Evolutionary conservation across 345 rosid species (phyloP).

Genomic region (Arabis hirsuta): DNA sequence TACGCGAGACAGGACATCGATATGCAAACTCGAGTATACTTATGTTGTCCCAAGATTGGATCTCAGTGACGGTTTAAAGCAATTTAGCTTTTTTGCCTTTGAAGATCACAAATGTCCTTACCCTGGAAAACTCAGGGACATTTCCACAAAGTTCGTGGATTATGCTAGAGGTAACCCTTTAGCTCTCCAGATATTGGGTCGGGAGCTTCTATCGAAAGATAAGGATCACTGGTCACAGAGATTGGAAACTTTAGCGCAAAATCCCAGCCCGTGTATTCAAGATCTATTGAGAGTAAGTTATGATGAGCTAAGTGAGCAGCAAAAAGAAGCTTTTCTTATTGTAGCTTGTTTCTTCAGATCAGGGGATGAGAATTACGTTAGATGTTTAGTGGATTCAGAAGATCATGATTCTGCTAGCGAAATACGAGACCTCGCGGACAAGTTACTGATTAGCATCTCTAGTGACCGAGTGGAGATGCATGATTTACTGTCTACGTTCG

Average conservation of each 20-base stretch:
- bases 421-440: constrained; percentile 31
- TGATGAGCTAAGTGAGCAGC: constrained; percentile 30
- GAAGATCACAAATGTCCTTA: constrained; percentile 5
- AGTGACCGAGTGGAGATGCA: constrained; percentile 27
- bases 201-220: not conserved
- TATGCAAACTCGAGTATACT: not conserved
- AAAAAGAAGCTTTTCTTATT: constrained; percentile 39
- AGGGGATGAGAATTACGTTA: not conserved
- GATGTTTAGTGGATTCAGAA: constrained; percentile 11
- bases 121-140: not conserved
- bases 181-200: constrained; percentile 44
- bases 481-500: constrained; percentile 40
- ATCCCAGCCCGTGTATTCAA: constrained; percentile 19
- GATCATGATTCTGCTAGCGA: constrained; percentile 17
- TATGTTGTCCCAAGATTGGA: constrained; percentile 21
- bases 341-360: constrained; percentile 45
- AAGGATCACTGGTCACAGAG: constrained; percentile 32
- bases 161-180: constrained; percentile 44
- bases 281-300: constrained; percentile 34
- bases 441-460: constrained; percentile 25
- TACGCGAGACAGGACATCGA: constrained; percentile 19
- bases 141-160: constrained; percentile 17
- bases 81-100: constrained; percentile 26
- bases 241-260: constrained; percentile 9
- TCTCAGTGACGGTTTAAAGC: constrained; percentile 13